Base-by-base conservation (phyloP, 2,329 filamentous ascomycete genomes). In the Didymellaceae sp. region DNA sequence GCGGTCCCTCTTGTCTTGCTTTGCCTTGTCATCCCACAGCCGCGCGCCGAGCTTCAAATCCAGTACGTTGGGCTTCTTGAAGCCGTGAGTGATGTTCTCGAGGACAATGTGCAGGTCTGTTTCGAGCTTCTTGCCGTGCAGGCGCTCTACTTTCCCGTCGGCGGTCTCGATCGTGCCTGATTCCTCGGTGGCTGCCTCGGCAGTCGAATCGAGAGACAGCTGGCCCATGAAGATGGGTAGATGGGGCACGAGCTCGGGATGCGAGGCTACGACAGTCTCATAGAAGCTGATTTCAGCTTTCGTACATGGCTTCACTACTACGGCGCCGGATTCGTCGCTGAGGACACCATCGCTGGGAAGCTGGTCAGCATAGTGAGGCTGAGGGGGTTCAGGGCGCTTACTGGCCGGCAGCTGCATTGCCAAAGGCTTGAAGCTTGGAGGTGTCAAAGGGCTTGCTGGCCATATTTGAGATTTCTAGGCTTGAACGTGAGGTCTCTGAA, bases 301-400 rank as follows among this genome's bases (percentile, higher is more conserved):
- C 0, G 90, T 96, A 74, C 93, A 97, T 14, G 94, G 94, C 75
- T 99, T 99, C 70, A 97, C 90, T 71, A 99, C 89, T 25, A 97
- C 80, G 57, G 88, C 85, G 70, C 94, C 94, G 44, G 90, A 86
- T 46, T 83, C 80, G 67, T 96, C 91, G 69, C 88, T 91, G 64
- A 96, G 84, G 37, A 96, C 93, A 58, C 94, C 94, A 61, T 95
- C 92, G 76, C 92, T 97, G 68, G 13, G 38, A 43, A 28, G 6
- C 30, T 16, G 21, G 31, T 58, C 21, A 61, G 45, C 32, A 51
- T 34, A 30, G 41, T 42, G 49, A 50, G 28, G 47, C 37, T 28
- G 45, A 35, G 49, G 39, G 28, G 42, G 26, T 47, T 24, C 45
- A 34, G 38, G 42, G 33, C 43, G 83, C 89, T 81, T 80, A 92